Evolutionary conservation across 257 asterid species (phyloP), one percentile per base, ranked within the genome.

Genomic region (Nicotiana undulata): DNA sequence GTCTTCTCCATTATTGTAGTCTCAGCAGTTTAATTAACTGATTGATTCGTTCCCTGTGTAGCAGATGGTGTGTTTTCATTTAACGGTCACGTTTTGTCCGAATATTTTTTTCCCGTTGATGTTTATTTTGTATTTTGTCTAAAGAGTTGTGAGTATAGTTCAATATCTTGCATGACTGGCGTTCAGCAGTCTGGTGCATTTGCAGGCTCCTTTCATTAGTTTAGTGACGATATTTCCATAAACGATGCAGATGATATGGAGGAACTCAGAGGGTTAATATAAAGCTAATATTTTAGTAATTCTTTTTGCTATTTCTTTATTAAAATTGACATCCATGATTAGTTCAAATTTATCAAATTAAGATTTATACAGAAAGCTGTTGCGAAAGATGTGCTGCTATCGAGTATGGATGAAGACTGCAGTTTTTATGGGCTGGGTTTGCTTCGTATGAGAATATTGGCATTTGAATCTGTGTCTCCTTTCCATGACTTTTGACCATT

Each of bases 141-240:
- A 22, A 20, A 11, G 10, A 63, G 16, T 40, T 15, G 5, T 15
- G 46, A 64, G 29, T 44, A 0, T 4, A 70, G 77, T 44, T 70
- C 32, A 44, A 20, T 44, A 5, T 22, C 77, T 70, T 70, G 32
- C 59, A 70, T 3, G 29, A 18, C 26, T 70, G 34, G 22, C 28
- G 34, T 70, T 70, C 22, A 44, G 34, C 2, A 56, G 22, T 59
- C 58, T 44, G 59, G 6, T 80, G 32, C 76, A 40, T 44, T 59
- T 83, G 86, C 89, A 88, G 94, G 87, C 72, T 84, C 91, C 70
- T 44, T 72, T 75, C 82, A 82, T 76, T 78, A 72, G 68, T 68
- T 59, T 61, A 86, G 82, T 49, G 96, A 92, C 78, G 96, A 93
- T 63, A 91, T 92, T 84, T 90, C 94, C 76, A 88, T 89, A 56